phyloP scores from a whole-genome alignment of 1,284 basidiomycete genomes.

The Fomitopsis betulina region DNA sequence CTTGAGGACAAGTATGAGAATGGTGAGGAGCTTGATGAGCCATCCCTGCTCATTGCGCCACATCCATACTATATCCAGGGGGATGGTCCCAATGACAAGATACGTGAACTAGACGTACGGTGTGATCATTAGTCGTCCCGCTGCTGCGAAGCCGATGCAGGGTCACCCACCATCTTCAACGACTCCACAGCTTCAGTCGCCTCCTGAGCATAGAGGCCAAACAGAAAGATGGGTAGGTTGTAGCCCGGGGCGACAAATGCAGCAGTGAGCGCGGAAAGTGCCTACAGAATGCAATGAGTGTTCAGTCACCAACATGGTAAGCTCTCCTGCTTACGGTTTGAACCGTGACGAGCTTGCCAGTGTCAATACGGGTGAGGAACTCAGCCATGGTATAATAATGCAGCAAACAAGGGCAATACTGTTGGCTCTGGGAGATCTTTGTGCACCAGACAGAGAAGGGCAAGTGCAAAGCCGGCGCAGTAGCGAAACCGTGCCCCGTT shows the following conservation, averaged over 20 bases:
- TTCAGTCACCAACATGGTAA: not conserved
- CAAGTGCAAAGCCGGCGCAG: not conserved
- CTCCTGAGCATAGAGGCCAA: constrained; percentile 69
- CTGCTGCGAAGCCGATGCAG: not conserved
- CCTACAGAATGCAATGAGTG: constrained; percentile 22
- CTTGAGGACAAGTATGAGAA: constrained; percentile 66
- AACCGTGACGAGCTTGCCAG: constrained; percentile 59
- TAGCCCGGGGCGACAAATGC: constrained; percentile 60
- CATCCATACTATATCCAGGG: constrained; percentile 75
- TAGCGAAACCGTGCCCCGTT: not conserved
- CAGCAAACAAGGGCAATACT: not conserved
- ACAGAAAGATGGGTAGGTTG: constrained; percentile 72
- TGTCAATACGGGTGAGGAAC: constrained; percentile 65
- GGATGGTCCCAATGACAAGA: constrained; percentile 50
- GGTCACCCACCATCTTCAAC: constrained; percentile 49
- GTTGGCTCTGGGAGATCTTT: not conserved
- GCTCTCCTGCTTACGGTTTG: constrained; percentile 45
- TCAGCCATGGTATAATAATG: constrained; percentile 45
- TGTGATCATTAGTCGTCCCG: not conserved
- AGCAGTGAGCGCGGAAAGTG: constrained; percentile 55
- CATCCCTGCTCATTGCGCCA: constrained; percentile 47
- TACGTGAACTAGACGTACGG: constrained; percentile 51
- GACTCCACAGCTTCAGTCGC: constrained; percentile 58
- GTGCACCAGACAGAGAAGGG: not conserved
- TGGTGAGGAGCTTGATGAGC: constrained; percentile 50